Base-by-base conservation (phyloP, 1,284 basidiomycete species). In the Vanrija sp. region DNA sequence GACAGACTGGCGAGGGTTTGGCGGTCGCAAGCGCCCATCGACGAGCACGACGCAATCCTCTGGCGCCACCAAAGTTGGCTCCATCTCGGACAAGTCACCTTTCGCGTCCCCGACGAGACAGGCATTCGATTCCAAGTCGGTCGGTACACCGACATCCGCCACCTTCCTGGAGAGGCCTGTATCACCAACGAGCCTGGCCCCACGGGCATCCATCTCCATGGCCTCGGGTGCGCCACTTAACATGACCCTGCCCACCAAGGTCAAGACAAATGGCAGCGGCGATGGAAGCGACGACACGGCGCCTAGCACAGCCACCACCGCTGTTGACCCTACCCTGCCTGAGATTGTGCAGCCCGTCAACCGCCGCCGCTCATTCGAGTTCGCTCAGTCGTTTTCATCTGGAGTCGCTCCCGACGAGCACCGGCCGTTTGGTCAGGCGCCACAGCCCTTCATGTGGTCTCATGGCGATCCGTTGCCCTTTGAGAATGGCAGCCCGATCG, bases 1-100 rank as follows among this genome's bases (percentile, higher is more conserved):
- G 72, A 52, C 60, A 21, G 67, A 71, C 29, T 72, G 69, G 70
- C 68, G 67, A 44, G 68, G 69, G 19, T 55, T 74, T 34, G 57
- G 60, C 23, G 52, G 49, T 46, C 60, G 53, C 23, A 67, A 67
- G 53, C 56, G 66, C 44, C 57, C 63, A 5, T 66, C 68, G 2
- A 62, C 63, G 5, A 23, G 34, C 34, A 34, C 34, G 34, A 34
- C 34, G 2, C 34, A 34, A 12, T 34, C 51, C 19, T 18, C 39
- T 28, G 25, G 28, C 16, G 26, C 18, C 9, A 19, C 6, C 29
- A 9, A 47, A 42, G 26, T 52, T 48, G 14, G 39, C 55, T 10
- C 43, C 46, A 18, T 34, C 14, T 40, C 50, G 14, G 57, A 59
- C 23, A 51, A 43, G 38, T 40, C 49, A 10, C 43, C 47, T 0